Evolutionary conservation across 2,329 filamentous ascomycete genomes (phyloP), one percentile per base, ranked within the genome.

Genomic region (Canariomyces notabilis): DNA sequence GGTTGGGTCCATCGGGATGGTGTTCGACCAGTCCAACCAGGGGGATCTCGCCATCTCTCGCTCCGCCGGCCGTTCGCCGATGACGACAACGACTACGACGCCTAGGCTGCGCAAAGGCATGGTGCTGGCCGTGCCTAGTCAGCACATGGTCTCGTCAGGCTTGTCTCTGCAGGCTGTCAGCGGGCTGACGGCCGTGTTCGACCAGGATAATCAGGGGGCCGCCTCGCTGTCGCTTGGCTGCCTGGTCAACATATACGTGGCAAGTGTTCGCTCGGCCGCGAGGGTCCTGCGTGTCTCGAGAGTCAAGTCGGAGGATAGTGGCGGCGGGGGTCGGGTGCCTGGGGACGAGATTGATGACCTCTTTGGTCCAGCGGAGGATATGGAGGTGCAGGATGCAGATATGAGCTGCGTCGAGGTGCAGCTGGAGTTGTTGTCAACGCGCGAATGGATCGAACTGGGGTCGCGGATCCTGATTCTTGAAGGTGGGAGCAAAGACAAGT

Each of bases 1-100:
- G 66, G 89, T 91, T 5, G 93, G 91, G 1, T 96, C 90, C 0
- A 77, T 98, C 44, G 91, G 90, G 0, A 72, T 97, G 41, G 75
- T 85, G 2, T 75, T 85, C n/a, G 70, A 76, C 23, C 60, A 67
- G 4, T 57, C 65, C 2, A 51, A 62, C 14, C 63, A 67, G 19
- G 63, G 64, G 31, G 16, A 34, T 14, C 20, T 1, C n/a, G 37
- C 55, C 4, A 57, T 60, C 4, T 61, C 65, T 46, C 57, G 56
- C 33, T 35, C 56, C 7, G 11, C 16, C 12, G 29, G 56, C 55
- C 34, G 45, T 16, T 21, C n/a, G 7, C 23, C 42, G 6, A 39
- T 33, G 9, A 19, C 31, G 5, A 18, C 52, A 32, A 56, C 57
- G 34, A 56, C 57, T 36, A 60, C 66, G 18, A 54, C 59, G 9